A percentile compares a stretch with the other conserved stretches of the same genome.
Evolutionary conservation across 1,284 basidiomycete genomes (phyloP).

Genomic region (Boletellus deceptivus): DNA sequence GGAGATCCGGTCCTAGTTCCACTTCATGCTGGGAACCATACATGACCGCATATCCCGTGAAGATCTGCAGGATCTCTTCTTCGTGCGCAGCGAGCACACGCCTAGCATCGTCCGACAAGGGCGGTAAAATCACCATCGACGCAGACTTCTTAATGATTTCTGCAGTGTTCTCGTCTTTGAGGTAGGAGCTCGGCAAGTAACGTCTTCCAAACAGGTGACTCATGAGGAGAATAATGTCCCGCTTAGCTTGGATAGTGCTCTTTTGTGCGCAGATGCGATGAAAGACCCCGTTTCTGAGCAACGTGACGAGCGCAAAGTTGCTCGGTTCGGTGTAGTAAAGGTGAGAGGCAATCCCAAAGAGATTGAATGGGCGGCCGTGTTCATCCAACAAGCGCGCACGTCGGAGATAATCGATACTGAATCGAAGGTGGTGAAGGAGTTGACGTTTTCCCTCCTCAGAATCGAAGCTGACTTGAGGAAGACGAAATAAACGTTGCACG

Average conservation of each 20-base stretch:
- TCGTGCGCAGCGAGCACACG: constrained; percentile 48
- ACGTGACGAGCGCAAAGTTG: constrained; percentile 61
- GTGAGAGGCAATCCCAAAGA: constrained; percentile 55
- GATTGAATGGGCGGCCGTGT: constrained; percentile 55
- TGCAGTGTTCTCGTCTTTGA: constrained; percentile 37
- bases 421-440: constrained; percentile 63
- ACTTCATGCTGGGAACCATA: constrained; percentile 42
- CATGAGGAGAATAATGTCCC: constrained; percentile 52
- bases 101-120: constrained; percentile 41
- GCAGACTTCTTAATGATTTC: constrained; percentile 45
- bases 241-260: constrained; percentile 41
- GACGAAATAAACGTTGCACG: constrained; percentile 49
- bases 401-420: constrained; percentile 68
- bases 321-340: constrained; percentile 68
- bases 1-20: constrained; percentile 40
- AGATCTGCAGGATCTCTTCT: constrained; percentile 49
- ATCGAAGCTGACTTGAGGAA: constrained; percentile 57
- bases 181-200: constrained; percentile 46
- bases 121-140: constrained; percentile 56
- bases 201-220: constrained; percentile 60
- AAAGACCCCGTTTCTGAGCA: constrained; percentile 56
- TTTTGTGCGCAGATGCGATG: constrained; percentile 52
- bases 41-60: constrained; percentile 51
- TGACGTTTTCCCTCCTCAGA: constrained; percentile 54
- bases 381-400: constrained; percentile 51